A percentile compares a stretch with the other conserved stretches of the same genome.
phyloP scores from a whole-genome alignment of 495 filamentous ascomycete genomes.

The Tuber umbilicatum region DNA sequence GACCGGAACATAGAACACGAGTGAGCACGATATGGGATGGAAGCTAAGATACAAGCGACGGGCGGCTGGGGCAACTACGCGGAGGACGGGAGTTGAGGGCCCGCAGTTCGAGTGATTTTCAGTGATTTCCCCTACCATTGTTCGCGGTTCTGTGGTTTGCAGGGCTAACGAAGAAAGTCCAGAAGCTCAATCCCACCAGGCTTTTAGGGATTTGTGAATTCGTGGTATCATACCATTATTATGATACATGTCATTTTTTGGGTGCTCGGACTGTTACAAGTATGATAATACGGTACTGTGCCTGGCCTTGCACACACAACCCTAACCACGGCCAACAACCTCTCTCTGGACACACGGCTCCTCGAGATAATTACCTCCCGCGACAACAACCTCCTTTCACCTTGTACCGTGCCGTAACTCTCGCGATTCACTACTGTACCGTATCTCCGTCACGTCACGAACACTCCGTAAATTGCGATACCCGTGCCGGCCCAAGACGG shows the following conservation, averaged over 20 bases:
- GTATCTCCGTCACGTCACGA: too few relatives aligned
- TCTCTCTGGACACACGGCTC: conserved; percentile 58
- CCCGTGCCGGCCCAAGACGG: too few relatives aligned
- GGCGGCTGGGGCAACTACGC: neutral
- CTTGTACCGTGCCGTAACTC: too few relatives aligned
- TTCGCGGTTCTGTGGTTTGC: neutral
- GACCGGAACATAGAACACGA: neutral
- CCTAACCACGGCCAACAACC: conserved; percentile 9
- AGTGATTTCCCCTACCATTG: neutral
- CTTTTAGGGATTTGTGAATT: neutral
- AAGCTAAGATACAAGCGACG: neutral
- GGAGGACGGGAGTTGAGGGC: too few relatives aligned
- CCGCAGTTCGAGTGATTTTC: neutral
- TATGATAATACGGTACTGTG: too few relatives aligned
- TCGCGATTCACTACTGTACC: too few relatives aligned
- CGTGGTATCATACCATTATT: too few relatives aligned
- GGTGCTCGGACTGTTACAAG: too few relatives aligned
- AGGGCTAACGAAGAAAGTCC: neutral
- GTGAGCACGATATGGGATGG: neutral
- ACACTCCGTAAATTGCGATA: too few relatives aligned
- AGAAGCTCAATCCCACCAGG: too few relatives aligned
- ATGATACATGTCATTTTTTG: too few relatives aligned
- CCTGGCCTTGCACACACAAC: too few relatives aligned
- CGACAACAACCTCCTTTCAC: conserved; percentile 50
- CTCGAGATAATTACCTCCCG: conserved; percentile 63